phyloP scores from a whole-genome alignment of 352 stramenopile species.

The Pythium folliculosum region DNA sequence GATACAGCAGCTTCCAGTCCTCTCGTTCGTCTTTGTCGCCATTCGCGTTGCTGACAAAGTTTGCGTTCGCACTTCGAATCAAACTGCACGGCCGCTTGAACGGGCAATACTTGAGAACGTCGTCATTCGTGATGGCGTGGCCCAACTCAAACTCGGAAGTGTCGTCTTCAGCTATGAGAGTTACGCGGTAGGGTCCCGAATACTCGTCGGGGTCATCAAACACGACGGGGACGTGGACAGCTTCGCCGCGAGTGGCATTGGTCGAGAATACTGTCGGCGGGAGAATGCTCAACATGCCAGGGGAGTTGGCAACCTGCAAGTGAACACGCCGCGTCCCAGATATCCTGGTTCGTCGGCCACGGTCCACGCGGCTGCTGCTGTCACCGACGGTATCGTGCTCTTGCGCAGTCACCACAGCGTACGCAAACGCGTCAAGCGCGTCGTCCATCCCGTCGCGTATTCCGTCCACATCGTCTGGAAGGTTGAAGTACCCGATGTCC shows the following conservation, averaged over 20 bases:
- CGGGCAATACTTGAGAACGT: slow-evolving; percentile 52
- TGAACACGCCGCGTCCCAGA: slow-evolving; percentile 21
- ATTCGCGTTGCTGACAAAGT: slow-evolving; percentile 28
- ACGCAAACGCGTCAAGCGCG: slow-evolving; percentile 6
- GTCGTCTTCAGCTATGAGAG: slow-evolving; percentile 40
- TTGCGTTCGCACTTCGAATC: slow-evolving; percentile 34
- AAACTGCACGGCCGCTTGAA: slow-evolving; percentile 54
- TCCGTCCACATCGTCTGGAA: neutral
- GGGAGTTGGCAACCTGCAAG: slow-evolving; percentile 52
- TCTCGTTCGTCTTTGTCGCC: slow-evolving; percentile 18
- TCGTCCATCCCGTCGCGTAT: neutral
- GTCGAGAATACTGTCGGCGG: slow-evolving; percentile 43
- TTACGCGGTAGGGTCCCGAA: slow-evolving; percentile 45
- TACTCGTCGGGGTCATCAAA: slow-evolving; percentile 61
- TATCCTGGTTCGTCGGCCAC: neutral
- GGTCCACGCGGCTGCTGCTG: too few relatives aligned
- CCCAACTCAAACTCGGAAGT: slow-evolving; percentile 47
- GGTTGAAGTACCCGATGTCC: slow-evolving; percentile 24
- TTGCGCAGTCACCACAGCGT: neutral
- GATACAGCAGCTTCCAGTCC: slow-evolving; percentile 29
- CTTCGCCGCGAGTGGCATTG: slow-evolving; percentile 26
- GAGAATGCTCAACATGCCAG: slow-evolving; percentile 47
- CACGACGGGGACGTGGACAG: slow-evolving; percentile 37
- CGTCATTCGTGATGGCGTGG: slow-evolving; percentile 46
- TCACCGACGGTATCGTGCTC: neutral